Evolutionary conservation across 2,329 filamentous ascomycete genomes (phyloP).

Genomic region (Aspergillus terreus): DNA sequence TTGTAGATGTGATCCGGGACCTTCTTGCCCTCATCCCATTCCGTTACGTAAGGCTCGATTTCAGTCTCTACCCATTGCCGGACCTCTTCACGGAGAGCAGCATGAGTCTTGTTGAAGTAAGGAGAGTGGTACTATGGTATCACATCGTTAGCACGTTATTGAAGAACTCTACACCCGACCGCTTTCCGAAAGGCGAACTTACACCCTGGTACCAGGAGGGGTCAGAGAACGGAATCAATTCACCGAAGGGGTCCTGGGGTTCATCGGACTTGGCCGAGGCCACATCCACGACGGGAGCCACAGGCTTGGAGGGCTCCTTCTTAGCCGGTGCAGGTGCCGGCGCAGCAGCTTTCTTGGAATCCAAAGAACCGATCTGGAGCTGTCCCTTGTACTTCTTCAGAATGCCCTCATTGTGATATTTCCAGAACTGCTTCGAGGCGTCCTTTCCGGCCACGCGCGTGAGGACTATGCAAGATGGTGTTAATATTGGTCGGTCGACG

Average conservation of each 20-base stretch:
- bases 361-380: constrained; percentile 68
- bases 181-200: constrained; percentile 38
- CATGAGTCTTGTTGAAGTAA: constrained; percentile 94
- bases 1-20: constrained; percentile 90
- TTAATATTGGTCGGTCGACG: constrained; percentile 15
- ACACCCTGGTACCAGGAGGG: constrained; percentile 93
- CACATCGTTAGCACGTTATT: constrained; percentile 8
- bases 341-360: constrained; percentile 68
- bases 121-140: constrained; percentile 77
- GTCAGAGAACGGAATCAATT: constrained; percentile 85
- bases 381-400: constrained; percentile 61
- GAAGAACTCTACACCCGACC: not conserved
- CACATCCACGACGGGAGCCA: constrained; percentile 45
- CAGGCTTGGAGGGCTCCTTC: constrained; percentile 53
- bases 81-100: constrained; percentile 82
- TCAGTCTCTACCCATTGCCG: constrained; percentile 87
- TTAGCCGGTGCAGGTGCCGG: constrained; percentile 49
- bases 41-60: constrained; percentile 85
- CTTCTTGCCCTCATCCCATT: constrained; percentile 95
- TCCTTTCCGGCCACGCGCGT: constrained; percentile 64
- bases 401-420: constrained; percentile 59
- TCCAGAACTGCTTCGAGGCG: constrained; percentile 66
- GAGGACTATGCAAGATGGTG: constrained; percentile 46
- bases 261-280: constrained; percentile 57
- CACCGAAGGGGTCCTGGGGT: constrained; percentile 78